Evolutionary conservation across 2,329 filamentous ascomycete genomes (phyloP).

Genomic region (Fusarium oligoseptatum): DNA sequence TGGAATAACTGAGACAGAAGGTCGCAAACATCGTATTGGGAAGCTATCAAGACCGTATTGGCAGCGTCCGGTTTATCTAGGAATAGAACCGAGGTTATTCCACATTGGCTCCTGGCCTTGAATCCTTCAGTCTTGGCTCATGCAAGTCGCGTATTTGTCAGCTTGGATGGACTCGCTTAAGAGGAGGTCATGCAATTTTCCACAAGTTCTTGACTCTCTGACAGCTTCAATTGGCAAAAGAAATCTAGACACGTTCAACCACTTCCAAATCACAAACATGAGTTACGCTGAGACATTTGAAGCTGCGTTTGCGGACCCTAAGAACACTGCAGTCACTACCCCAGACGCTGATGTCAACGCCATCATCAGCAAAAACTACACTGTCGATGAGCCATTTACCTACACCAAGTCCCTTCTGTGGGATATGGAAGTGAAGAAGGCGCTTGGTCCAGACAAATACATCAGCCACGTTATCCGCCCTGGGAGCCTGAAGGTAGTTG

Average conservation of each 20-base stretch:
- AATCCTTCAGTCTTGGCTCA: background rate
- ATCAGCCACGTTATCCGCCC: conserved; percentile 3
- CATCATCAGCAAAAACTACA: background rate
- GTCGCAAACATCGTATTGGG: too few species aligned
- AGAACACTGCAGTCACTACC: background rate
- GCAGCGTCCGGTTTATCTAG: background rate
- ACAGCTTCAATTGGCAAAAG: background rate
- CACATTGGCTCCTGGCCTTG: background rate
- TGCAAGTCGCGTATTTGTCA: background rate
- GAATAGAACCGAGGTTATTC: background rate
- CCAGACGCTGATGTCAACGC: background rate
- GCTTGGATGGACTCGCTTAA: background rate
- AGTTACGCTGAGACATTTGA: background rate
- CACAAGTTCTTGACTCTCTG: background rate
- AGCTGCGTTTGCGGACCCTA: background rate
- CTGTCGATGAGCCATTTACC: background rate
- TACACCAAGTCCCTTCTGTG: conserved; percentile 1
- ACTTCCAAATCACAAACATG: background rate
- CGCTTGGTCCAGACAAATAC: background rate
- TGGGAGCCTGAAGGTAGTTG: background rate
- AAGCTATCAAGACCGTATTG: background rate
- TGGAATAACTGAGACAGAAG: too few species aligned
- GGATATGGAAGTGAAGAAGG: conserved; percentile 11
- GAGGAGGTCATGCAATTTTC: background rate
- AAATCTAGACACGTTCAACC: background rate